Conservation (phyloP, 2,329 filamentous ascomycete species). For the Colletotrichum karsti region DNA sequence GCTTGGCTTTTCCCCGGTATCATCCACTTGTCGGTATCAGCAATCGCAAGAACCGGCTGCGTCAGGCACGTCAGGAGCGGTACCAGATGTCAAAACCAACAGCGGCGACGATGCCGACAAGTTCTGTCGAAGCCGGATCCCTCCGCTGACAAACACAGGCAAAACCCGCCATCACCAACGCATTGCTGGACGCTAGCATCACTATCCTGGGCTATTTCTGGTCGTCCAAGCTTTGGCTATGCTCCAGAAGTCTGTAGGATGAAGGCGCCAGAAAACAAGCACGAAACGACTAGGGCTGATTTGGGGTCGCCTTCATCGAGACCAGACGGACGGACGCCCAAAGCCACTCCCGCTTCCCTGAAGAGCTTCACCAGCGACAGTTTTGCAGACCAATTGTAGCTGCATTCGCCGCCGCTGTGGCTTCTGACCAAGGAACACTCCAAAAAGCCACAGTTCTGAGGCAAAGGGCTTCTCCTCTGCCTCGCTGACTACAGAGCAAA, state of each 20-base stretch:
- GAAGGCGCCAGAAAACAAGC: conserved; percentile 42
- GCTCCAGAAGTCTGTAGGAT: background rate
- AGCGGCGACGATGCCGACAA: background rate
- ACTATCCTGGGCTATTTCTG: conserved; percentile 14
- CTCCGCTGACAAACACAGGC: background rate
- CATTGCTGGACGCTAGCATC: conserved; percentile 1
- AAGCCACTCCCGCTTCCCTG: conserved; percentile 1
- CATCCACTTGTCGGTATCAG: conserved; percentile 4
- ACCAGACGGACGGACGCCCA: background rate
- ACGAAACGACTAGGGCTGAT: conserved; percentile 73
- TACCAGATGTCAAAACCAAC: background rate
- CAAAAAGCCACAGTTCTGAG: no score
- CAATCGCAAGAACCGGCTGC: background rate
- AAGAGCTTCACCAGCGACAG: background rate
- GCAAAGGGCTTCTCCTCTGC: background rate
- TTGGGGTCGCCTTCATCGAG: conserved; percentile 58
- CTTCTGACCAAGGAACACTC: no score
- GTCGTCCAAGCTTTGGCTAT: background rate
- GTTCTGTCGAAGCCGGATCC: background rate
- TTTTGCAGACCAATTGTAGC: background rate
- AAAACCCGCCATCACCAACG: background rate
- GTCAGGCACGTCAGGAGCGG: background rate
- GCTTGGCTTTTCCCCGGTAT: background rate
- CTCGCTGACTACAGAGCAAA: background rate
- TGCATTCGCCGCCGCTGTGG: background rate